These are phyloP conservation scores for Pilatotrama ljubarskyi DNA, from an alignment of 768 basidiomycete species.

Conservation along the genomic window DNA sequence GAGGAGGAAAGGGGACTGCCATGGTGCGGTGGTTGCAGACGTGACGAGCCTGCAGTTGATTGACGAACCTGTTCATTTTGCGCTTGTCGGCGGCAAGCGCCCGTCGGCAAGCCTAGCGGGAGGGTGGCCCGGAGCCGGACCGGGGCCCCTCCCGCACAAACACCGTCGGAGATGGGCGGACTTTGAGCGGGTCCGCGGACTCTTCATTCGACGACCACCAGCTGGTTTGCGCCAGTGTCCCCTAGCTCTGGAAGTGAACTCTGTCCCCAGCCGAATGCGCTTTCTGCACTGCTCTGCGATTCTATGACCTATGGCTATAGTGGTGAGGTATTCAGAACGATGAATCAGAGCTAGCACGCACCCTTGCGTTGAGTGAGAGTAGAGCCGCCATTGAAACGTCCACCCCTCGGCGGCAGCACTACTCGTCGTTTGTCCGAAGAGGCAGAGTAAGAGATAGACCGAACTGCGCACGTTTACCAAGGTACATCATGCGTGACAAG, in stretches of 20 bases:
- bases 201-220: not conserved
- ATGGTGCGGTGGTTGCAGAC: not conserved
- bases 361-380: too few relatives aligned
- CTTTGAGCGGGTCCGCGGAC: constrained; percentile 4
- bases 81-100: not conserved
- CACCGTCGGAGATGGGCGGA: constrained; percentile 2
- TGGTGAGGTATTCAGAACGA: too few relatives aligned
- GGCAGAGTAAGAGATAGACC: too few relatives aligned
- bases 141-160: not conserved
- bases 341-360: too few relatives aligned
- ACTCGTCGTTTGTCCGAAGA: too few relatives aligned
- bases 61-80: not conserved
- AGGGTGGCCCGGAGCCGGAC: not conserved
- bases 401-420: too few relatives aligned
- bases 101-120: not conserved
- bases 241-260: not conserved
- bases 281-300: not conserved
- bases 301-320: too few relatives aligned
- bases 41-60: not conserved
- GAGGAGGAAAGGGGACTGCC: constrained; percentile 7
- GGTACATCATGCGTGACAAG: too few relatives aligned
- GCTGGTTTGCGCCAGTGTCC: not conserved
- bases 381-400: too few relatives aligned
- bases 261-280: not conserved
- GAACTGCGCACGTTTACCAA: too few relatives aligned